Evolutionary conservation across 768 basidiomycete genomes (phyloP).

Genomic region (Porpolomopsis calyptriformis): DNA sequence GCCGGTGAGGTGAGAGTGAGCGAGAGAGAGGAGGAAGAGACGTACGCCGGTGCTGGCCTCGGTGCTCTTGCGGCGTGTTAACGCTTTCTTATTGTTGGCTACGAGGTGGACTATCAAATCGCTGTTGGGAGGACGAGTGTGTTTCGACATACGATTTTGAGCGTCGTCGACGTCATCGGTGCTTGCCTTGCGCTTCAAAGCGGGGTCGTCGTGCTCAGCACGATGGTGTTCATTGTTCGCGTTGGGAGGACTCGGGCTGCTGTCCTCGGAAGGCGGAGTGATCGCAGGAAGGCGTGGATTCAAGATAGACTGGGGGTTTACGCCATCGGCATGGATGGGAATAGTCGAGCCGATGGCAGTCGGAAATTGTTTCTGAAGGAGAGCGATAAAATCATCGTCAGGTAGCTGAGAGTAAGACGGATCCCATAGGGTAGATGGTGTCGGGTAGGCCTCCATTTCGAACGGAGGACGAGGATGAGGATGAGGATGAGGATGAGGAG

Average conservation of each 20-base stretch:
- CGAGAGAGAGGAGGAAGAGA: neutral
- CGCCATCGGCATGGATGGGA: conserved; percentile 27
- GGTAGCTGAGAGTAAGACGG: conserved; percentile 52
- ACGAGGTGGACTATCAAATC: conserved; percentile 1
- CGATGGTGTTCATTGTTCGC: conserved; percentile 20
- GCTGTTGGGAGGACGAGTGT: neutral
- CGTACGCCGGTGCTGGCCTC: neutral
- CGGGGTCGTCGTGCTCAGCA: conserved; percentile 34
- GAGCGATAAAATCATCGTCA: conserved; percentile 68
- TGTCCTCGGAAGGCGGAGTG: conserved; percentile 63
- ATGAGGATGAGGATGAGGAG: no score
- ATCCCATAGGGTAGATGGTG: conserved; percentile 55
- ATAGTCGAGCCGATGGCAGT: conserved; percentile 11
- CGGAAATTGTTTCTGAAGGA: conserved; percentile 69
- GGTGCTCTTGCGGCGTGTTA: neutral
- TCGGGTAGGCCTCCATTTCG: conserved; percentile 41
- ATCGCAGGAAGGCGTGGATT: conserved; percentile 39
- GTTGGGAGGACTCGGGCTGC: conserved; percentile 68
- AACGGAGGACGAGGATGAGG: neutral
- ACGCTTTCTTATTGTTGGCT: conserved; percentile 16
- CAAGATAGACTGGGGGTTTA: conserved; percentile 53
- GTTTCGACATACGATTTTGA: conserved; percentile 41
- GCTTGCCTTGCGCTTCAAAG: conserved; percentile 71
- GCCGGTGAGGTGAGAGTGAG: neutral
- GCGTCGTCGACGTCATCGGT: conserved; percentile 46